These are phyloP conservation scores for Xylariaceae sp. DNA, from an alignment of 2,329 filamentous ascomycete genomes.

Conservation along the genomic window DNA sequence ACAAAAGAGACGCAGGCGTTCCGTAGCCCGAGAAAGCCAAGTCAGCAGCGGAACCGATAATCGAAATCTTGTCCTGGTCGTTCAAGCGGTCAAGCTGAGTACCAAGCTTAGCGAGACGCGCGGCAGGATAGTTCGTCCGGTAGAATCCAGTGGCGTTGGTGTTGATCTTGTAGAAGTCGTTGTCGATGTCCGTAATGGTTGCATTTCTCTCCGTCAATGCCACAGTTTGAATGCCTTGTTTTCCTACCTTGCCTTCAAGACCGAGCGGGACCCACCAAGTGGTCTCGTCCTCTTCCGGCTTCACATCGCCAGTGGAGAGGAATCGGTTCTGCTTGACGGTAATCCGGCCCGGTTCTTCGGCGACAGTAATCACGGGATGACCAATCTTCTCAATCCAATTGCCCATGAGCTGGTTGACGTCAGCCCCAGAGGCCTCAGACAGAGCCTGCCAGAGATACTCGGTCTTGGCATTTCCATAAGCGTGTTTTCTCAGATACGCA, in stretches of 20 bases:
- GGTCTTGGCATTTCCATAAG: constrained; percentile 86
- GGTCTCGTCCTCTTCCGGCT: constrained; percentile 84
- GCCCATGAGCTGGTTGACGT: constrained; percentile 83
- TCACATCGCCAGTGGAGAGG: constrained; percentile 84
- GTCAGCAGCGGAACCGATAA: constrained; percentile 84
- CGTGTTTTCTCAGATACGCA: constrained; percentile 80
- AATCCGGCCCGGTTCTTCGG: constrained; percentile 78
- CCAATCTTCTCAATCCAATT: constrained; percentile 95
- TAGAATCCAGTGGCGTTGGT: constrained; percentile 83
- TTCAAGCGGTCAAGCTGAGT: constrained; percentile 69
- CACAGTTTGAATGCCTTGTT: constrained; percentile 56
- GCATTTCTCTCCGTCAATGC: constrained; percentile 73
- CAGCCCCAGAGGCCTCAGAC: constrained; percentile 78
- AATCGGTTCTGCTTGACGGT: constrained; percentile 82
- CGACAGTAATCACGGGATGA: constrained; percentile 82
- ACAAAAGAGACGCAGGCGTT: constrained; percentile 73
- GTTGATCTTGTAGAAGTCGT: constrained; percentile 91
- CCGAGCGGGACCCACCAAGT: constrained; percentile 94
- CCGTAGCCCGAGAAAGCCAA: constrained; percentile 83
- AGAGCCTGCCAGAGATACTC: constrained; percentile 87
- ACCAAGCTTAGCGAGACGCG: constrained; percentile 73
- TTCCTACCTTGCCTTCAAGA: constrained; percentile 67
- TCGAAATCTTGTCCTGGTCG: constrained; percentile 85
- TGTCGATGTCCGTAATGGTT: constrained; percentile 67
- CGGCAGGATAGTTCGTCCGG: constrained; percentile 86